phyloP scores from a whole-genome alignment of 495 filamentous ascomycete species.

The Schizothecium vesticola region DNA sequence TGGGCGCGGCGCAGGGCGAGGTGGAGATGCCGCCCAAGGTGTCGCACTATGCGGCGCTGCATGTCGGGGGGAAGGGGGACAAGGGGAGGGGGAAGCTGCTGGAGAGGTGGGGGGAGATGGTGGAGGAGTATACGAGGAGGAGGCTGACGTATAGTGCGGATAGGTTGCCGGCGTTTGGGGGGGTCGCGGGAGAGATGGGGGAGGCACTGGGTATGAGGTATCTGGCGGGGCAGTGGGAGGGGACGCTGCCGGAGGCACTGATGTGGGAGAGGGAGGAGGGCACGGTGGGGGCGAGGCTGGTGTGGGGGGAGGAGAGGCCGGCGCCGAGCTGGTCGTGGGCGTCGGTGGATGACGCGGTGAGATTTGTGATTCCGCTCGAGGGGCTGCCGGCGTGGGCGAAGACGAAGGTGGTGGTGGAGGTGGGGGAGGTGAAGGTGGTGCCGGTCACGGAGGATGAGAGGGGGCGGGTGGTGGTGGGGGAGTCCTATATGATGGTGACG shows the following conservation, averaged over 20 bases:
- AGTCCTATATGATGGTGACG: slow-evolving; percentile 8
- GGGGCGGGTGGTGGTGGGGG: not conserved
- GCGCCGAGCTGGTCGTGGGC: slow-evolving; percentile 17
- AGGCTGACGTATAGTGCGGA: slow-evolving; percentile 18
- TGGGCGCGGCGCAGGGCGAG: not conserved
- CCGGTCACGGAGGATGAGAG: not conserved
- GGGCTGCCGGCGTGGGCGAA: not conserved
- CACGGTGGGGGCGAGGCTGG: not conserved
- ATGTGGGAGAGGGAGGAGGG: slow-evolving; percentile 6
- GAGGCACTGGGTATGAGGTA: slow-evolving; percentile 15
- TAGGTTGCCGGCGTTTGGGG: slow-evolving; percentile 21
- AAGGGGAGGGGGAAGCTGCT: slow-evolving; percentile 3
- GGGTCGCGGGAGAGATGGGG: slow-evolving; percentile 20
- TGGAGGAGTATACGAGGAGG: slow-evolving; percentile 21
- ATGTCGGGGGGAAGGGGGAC: not conserved
- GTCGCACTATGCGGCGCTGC: slow-evolving; percentile 1
- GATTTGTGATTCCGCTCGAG: not conserved
- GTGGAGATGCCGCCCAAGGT: slow-evolving; percentile 3
- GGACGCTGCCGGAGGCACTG: slow-evolving; percentile 17
- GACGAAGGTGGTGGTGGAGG: not conserved
- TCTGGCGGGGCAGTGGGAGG: slow-evolving; percentile 23
- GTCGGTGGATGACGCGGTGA: slow-evolving; percentile 7
- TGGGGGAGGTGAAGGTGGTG: not conserved
- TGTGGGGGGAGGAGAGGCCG: not conserved
- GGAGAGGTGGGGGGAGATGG: slow-evolving; percentile 21